Conservation (phyloP, 2,329 filamentous ascomycete genomes). For the Didymella keratinophila region DNA sequence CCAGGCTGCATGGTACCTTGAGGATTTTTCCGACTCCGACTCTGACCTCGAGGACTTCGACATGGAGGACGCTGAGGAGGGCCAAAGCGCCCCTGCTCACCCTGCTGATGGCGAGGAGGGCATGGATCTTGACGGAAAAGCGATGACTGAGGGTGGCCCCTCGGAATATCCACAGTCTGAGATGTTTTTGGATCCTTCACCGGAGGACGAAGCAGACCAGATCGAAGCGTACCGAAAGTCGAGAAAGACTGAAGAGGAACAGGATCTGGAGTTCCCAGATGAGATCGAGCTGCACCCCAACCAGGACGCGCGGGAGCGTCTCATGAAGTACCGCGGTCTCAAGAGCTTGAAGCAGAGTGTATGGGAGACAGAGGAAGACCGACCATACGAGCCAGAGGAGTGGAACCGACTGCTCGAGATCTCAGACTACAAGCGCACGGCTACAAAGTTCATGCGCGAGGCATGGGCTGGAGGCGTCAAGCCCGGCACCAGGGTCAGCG, state of each 20-base stretch:
- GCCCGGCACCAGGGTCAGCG: slow-evolving; percentile 81
- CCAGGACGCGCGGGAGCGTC: slow-evolving; percentile 82
- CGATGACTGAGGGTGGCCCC: slow-evolving; percentile 77
- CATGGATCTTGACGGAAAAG: slow-evolving; percentile 57
- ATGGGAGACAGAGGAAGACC: slow-evolving; percentile 91
- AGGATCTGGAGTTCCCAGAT: slow-evolving; percentile 95
- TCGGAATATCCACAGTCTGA: slow-evolving; percentile 95
- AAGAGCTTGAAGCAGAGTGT: slow-evolving; percentile 88
- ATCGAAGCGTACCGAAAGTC: slow-evolving; percentile 81
- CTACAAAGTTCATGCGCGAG: slow-evolving; percentile 78
- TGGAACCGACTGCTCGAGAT: slow-evolving; percentile 88
- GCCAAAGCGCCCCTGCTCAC: slow-evolving; percentile 62
- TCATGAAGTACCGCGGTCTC: slow-evolving; percentile 86
- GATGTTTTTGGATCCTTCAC: slow-evolving; percentile 81
- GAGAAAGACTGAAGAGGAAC: slow-evolving; percentile 80
- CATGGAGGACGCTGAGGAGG: slow-evolving; percentile 69
- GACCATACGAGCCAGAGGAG: slow-evolving; percentile 84
- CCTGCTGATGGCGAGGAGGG: slow-evolving; percentile 87
- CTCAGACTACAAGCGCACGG: slow-evolving; percentile 86
- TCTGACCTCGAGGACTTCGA: slow-evolving; percentile 73
- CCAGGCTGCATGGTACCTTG: slow-evolving; percentile 92
- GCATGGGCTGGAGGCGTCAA: slow-evolving; percentile 86
- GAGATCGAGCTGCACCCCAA: slow-evolving; percentile 94
- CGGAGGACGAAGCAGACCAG: slow-evolving; percentile 83
- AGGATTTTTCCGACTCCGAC: slow-evolving; percentile 80